These are phyloP conservation scores for Exophiala phaeomuriformis DNA, from an alignment of 2,329 filamentous ascomycete genomes.

Conservation along the genomic window DNA sequence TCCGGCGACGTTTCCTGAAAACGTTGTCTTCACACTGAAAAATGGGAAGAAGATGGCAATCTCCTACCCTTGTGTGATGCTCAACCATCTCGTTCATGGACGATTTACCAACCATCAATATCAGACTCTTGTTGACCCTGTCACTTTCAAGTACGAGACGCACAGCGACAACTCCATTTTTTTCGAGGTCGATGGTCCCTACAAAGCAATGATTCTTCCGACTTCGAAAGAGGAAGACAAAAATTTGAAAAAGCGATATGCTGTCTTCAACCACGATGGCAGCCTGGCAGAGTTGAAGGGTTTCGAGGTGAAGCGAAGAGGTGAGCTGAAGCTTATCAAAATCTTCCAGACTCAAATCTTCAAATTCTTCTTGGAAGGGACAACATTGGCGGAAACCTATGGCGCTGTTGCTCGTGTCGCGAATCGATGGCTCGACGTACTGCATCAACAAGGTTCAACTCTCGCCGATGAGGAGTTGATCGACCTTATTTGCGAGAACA, in stretches of 20 bases:
- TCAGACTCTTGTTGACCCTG: slow-evolving; percentile 73
- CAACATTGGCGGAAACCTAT: slow-evolving; percentile 82
- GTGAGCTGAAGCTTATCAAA: slow-evolving; percentile 98
- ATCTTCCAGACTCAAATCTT: slow-evolving; percentile 99
- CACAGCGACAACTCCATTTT: slow-evolving; percentile 99
- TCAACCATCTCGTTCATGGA: slow-evolving; percentile 92
- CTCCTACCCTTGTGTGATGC: slow-evolving; percentile 97
- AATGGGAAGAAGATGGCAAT: slow-evolving; percentile 95
- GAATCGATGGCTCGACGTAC: slow-evolving; percentile 91
- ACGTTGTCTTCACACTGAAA: slow-evolving; percentile 88
- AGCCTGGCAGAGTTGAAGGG: slow-evolving; percentile 92
- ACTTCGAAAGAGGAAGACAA: slow-evolving; percentile 99
- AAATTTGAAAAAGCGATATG: slow-evolving; percentile 98
- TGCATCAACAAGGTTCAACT: slow-evolving; percentile 80
- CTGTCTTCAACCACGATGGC: slow-evolving; percentile 97
- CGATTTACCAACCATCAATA: slow-evolving; percentile 98
- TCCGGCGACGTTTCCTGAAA: slow-evolving; percentile 90
- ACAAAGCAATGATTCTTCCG: slow-evolving; percentile 93
- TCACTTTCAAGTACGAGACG: slow-evolving; percentile 84
- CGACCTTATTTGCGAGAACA: slow-evolving; percentile 98
- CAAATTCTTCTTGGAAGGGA: slow-evolving; percentile 95
- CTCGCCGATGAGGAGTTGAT: slow-evolving; percentile 95
- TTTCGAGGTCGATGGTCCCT: slow-evolving; percentile 97
- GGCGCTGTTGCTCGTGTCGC: slow-evolving; percentile 86
- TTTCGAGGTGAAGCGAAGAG: slow-evolving; percentile 94